Conservation (phyloP, 768 basidiomycete genomes). For the Phanerochaete carnosa region DNA sequence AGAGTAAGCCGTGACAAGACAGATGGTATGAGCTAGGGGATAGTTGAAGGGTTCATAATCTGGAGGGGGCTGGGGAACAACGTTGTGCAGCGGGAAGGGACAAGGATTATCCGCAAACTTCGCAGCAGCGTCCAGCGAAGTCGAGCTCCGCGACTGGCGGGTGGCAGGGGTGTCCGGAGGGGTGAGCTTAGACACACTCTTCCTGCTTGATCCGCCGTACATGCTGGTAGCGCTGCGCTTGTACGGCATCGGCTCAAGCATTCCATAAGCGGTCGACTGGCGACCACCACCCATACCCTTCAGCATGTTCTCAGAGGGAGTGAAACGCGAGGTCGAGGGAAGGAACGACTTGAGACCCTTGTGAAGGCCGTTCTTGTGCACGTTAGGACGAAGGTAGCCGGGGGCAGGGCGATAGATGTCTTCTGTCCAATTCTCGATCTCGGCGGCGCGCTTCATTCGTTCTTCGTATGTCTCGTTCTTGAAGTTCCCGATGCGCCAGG, state of each 20-base stretch:
- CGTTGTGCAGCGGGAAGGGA: conserved; percentile 88
- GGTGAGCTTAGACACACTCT: conserved; percentile 47
- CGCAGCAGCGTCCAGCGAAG: conserved; percentile 61
- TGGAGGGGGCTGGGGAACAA: conserved; percentile 87
- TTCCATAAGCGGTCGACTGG: conserved; percentile 62
- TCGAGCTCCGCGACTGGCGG: conserved; percentile 77
- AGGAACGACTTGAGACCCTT: conserved; percentile 59
- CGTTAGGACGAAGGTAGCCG: conserved; percentile 85
- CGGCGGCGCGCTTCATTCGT: conserved; percentile 81
- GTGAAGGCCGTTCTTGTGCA: conserved; percentile 65
- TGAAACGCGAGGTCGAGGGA: conserved; percentile 70
- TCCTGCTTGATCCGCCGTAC: conserved; percentile 28
- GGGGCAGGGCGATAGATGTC: conserved; percentile 96
- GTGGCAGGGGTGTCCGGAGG: conserved; percentile 73
- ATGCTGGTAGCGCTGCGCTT: conserved; percentile 44
- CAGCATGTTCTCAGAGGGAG: conserved; percentile 61
- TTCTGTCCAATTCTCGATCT: conserved; percentile 95
- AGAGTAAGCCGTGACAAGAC: conserved; percentile 97
- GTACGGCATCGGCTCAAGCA: conserved; percentile 57
- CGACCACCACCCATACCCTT: conserved; percentile 48
- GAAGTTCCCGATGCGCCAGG: conserved; percentile 93
- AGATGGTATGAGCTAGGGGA: conserved; percentile 90
- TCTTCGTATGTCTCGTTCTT: conserved; percentile 90
- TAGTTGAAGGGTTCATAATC: conserved; percentile 97
- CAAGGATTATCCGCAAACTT: conserved; percentile 68